Evolutionary conservation across 805 yeast species (phyloP).

Genomic region (Sugiyamaella lignohabitans): DNA sequence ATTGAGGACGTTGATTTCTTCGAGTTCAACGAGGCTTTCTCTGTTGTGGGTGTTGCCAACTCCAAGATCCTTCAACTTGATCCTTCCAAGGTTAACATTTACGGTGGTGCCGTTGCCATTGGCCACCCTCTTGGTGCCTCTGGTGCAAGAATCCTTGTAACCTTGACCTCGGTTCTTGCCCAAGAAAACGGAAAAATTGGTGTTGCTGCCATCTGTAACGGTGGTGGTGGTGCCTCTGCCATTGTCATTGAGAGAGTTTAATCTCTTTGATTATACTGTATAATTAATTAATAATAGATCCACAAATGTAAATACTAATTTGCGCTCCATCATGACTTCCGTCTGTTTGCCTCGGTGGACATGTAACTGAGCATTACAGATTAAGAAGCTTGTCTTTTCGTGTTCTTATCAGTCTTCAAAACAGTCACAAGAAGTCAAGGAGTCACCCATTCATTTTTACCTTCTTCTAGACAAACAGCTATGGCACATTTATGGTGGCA

Average conservation of each 20-base stretch:
- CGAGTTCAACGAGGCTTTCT: constrained; percentile 87
- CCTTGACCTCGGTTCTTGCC: constrained; percentile 67
- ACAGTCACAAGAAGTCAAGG: too few relatives aligned
- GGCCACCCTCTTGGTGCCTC: constrained; percentile 96
- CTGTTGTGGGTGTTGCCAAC: constrained; percentile 51
- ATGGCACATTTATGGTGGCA: too few relatives aligned
- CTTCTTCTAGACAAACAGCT: too few relatives aligned
- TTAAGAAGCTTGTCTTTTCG: too few relatives aligned
- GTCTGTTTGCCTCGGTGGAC: too few relatives aligned
- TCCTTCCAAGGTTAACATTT: constrained; percentile 70
- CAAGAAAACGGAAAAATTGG: constrained; percentile 90
- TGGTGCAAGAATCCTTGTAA: constrained; percentile 91
- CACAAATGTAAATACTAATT: too few relatives aligned
- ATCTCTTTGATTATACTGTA: not conserved
- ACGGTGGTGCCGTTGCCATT: constrained; percentile 94
- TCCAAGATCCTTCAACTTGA: constrained; percentile 57
- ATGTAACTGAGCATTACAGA: too few relatives aligned
- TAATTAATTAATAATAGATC: too few relatives aligned
- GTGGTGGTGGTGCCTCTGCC: constrained; percentile 99
- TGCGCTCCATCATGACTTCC: too few relatives aligned
- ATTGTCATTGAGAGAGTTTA: constrained; percentile 71
- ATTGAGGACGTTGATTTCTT: constrained; percentile 73
- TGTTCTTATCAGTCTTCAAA: too few relatives aligned
- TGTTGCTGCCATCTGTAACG: constrained; percentile 95
- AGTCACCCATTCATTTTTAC: too few relatives aligned